A percentile compares a stretch with the other conserved stretches of the same genome.
Evolutionary conservation across 805 yeast species (phyloP).

Genomic region (Saccharomycopsis babjevae): DNA sequence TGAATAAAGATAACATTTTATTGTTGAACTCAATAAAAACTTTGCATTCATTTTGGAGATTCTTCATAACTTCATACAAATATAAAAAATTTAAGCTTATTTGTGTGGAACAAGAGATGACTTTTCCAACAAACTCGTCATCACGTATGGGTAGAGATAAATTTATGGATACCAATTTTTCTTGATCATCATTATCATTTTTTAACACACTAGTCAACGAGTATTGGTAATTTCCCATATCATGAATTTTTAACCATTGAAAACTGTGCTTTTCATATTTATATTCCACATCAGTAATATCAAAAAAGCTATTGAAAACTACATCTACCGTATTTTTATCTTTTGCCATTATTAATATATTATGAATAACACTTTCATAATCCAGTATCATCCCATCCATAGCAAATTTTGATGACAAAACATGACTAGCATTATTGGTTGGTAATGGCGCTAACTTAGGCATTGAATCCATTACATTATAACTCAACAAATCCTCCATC

Average conservation of each 20-base stretch:
- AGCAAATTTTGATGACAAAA: constrained; percentile 23
- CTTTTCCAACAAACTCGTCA: background rate
- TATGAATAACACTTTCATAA: constrained; percentile 18
- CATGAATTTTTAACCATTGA: background rate
- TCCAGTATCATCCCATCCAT: constrained; percentile 23
- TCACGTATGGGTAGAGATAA: background rate
- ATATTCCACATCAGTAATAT: constrained; percentile 21
- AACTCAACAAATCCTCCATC: constrained; percentile 20
- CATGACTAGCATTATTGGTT: constrained; percentile 14
- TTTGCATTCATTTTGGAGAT: constrained; percentile 25
- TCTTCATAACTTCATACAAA: constrained; percentile 26
- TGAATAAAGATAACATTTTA: constrained; percentile 28
- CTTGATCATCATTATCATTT: background rate
- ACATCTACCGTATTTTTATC: constrained; percentile 21
- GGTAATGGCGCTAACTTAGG: constrained; percentile 31
- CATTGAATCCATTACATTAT: constrained; percentile 26
- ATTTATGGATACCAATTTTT: background rate
- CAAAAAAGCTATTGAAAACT: constrained; percentile 27
- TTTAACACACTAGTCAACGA: background rate
- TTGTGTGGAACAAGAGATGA: constrained; percentile 24
- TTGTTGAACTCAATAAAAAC: constrained; percentile 30
- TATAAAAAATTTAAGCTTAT: constrained; percentile 26
- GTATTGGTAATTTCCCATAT: background rate
- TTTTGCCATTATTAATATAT: constrained; percentile 24
- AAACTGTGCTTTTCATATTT: background rate